Evolutionary conservation across 768 basidiomycete species (phyloP).

Genomic region (Agaricus blazei): DNA sequence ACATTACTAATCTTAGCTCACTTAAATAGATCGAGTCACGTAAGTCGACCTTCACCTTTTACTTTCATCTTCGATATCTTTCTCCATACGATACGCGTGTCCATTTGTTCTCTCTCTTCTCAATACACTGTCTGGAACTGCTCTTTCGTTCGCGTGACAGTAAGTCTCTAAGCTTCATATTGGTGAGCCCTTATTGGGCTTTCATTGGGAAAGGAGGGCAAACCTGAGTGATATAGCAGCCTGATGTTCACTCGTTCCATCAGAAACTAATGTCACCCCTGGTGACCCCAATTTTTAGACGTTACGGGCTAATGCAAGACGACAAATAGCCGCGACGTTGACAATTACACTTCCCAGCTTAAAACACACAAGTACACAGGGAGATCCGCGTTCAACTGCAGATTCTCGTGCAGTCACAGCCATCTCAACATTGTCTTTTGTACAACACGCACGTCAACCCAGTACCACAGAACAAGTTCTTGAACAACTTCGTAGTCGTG

Average conservation of each 20-base stretch:
- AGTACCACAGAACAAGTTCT: constrained; percentile 69
- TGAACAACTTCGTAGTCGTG: constrained; percentile 56
- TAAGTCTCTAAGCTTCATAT: too few species aligned
- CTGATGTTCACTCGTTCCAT: constrained; percentile 20
- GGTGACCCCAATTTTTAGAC: constrained; percentile 5
- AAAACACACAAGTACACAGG: neutral
- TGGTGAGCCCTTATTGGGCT: too few species aligned
- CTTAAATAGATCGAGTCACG: too few species aligned
- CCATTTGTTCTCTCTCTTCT: too few species aligned
- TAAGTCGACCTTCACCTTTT: too few species aligned
- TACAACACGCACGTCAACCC: constrained; percentile 41
- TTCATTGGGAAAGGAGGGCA: constrained; percentile 29
- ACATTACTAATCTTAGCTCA: too few species aligned
- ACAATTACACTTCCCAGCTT: neutral
- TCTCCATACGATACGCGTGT: too few species aligned
- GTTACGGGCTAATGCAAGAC: constrained; percentile 8
- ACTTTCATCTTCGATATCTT: too few species aligned
- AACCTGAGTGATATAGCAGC: constrained; percentile 25
- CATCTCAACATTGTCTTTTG: constrained; percentile 23
- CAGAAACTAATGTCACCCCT: constrained; percentile 12
- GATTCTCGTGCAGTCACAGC: constrained; percentile 6
- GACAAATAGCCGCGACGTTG: constrained; percentile 14
- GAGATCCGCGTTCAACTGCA: neutral
- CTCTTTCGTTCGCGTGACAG: too few species aligned
- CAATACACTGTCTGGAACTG: too few species aligned